Evolutionary conservation across 805 yeast genomes (phyloP).

Genomic region (Tetrapisispora iriomotensis): DNA sequence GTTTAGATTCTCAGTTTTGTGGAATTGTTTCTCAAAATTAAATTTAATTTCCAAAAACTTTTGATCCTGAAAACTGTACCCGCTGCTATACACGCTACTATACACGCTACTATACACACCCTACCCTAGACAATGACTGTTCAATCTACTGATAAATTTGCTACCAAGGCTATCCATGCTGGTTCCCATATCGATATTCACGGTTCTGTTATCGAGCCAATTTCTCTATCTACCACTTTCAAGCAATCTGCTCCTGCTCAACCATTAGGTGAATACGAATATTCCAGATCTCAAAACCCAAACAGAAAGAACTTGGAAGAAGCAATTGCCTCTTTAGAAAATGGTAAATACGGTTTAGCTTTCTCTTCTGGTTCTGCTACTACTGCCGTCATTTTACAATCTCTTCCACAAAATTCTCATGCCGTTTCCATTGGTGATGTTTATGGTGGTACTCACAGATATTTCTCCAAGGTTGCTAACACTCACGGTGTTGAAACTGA

Average conservation of each 20-base stretch:
- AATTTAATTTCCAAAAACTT: no score
- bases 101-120: no score
- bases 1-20: no score
- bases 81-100: no score
- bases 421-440: conserved; percentile 76
- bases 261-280: conserved; percentile 73
- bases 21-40: no score
- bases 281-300: conserved; percentile 79
- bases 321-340: conserved; percentile 71
- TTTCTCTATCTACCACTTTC: conserved; percentile 75
- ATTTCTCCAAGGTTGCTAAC: conserved; percentile 75
- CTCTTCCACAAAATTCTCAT: conserved; percentile 62
- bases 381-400: conserved; percentile 67
- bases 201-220: conserved; percentile 82
- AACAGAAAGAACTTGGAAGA: conserved; percentile 74
- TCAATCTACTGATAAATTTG: conserved; percentile 38
- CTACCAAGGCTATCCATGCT: conserved; percentile 76
- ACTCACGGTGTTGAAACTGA: conserved; percentile 65
- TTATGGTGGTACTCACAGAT: conserved; percentile 87
- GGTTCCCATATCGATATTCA: conserved; percentile 68
- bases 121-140: conserved; percentile 6
- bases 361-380: conserved; percentile 82
- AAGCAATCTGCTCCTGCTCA: conserved; percentile 69
- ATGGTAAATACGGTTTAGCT: conserved; percentile 66
- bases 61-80: no score